Evolutionary conservation across 768 basidiomycete genomes (phyloP), one percentile per base, ranked within the genome.

Genomic region (Cyclocybe aegerita): DNA sequence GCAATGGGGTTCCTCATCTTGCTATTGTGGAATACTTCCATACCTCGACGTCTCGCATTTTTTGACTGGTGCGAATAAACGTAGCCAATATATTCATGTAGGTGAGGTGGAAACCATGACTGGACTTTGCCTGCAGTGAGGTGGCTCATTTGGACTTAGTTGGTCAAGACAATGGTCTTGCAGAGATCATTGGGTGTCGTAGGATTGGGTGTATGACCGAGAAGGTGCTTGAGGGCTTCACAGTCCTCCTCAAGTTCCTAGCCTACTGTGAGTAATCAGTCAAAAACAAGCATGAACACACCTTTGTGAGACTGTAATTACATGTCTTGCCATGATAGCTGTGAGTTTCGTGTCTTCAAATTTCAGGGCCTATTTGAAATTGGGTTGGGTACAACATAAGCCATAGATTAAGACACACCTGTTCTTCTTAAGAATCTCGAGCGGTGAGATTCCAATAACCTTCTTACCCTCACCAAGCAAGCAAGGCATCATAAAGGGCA

Each of bases 1-100:
- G 66, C 61, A 6, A 71, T 49, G 3, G 71, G 53, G 14, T 69
- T 49, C 17, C 48, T 55, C 0, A 59, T 60, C 9, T 57, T 54
- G 0, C 68, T 65, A 38, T 54, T 14, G 2, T 55, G 36, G 52
- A 66, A 72, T 3, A 46, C 11, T 15, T 50, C 40, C 64, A 72
- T 63, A 9, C 58, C 54, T 1, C 54, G 44, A n/a, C 59, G 42
- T 47, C 66, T 68, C 0, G 59, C 54, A 17, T 47, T 34, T 0
- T 45, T 47, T 0, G 60, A 53, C 1, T 62, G 61, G 9, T 52
- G 52, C 2, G 69, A 55, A 54, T 67, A 67, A 1, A 68, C 53
- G 34, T 49, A 64, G 29, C 54, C 60, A 11, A 70, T 48, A 34
- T 55, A 49, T 11, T 40, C 32, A 1, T 34, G 50, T 8, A 65